Evolutionary conservation across 441 rosid species (phyloP), one percentile per base, ranked within the genome.

Genomic region (Kokia cookei): DNA sequence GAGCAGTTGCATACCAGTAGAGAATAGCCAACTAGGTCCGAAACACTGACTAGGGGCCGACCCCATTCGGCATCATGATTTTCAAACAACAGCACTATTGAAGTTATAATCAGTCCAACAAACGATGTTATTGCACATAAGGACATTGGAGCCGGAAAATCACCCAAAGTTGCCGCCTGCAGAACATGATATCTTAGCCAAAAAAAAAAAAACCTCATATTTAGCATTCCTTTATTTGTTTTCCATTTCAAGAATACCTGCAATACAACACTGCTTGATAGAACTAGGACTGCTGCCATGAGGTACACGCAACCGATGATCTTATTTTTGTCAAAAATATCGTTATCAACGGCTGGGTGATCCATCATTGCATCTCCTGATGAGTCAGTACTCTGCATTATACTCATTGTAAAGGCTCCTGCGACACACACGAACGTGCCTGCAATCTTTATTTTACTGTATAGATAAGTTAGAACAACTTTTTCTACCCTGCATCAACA

Each of bases 71-170:
- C 7, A 9, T 42, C 76, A 60, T 75, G 79, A 70, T 81, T 85
- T 74, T 86, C 84, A n/a, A 85, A 35, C 58, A 91, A 47, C 24
- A 88, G 82, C 19, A 86, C 81, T 13, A 77, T 15, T 9, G 81
- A 79, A 51, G 98, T 91, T 58, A 81, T 83, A 71, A 89, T 17
- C 45, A 86, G 91, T 48, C 98, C 99, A 1, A 93, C 81, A 47
- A 91, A 78, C 14, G 97, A 87, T 65, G 99, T 93, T 77, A 87
- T 80, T 2, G 92, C 93, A 79, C 91, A 88, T 67, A 95, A 69
- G 1, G 99, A 93, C 57, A 92, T 84, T 0, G 99, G 99, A 22
- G 98, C 99, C 0, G 97, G 97, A 78, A 95, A 95, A 69, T 89
- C 91, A 6, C 77, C 84, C 83, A 91, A 76, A 32, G 94, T 84